Evolutionary conservation across 225 moss, liverwort and hornwort genomes (phyloP).

Genomic region (Polytrichum commune): DNA sequence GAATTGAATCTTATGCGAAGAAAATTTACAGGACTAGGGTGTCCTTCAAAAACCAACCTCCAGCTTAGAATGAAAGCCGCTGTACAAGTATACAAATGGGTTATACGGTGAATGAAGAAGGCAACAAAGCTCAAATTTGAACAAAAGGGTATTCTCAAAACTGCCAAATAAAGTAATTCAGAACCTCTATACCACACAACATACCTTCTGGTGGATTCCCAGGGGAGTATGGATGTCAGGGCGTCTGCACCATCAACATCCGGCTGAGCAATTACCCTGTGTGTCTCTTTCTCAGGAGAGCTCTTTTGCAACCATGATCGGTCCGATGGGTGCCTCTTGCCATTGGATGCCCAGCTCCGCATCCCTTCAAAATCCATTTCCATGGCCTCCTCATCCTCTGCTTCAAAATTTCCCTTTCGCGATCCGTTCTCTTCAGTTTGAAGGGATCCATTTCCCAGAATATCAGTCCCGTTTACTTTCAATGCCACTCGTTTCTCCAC

Average conservation of each 20-base stretch:
- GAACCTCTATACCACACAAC: neutral
- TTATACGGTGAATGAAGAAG: no score
- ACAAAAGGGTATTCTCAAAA: no score
- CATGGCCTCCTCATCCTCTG: constrained; percentile 32
- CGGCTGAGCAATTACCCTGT: constrained; percentile 13
- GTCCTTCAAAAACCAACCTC: no score
- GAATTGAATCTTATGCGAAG: no score
- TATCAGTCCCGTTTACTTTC: constrained; percentile 42
- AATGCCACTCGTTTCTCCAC: constrained; percentile 30
- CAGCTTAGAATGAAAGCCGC: no score
- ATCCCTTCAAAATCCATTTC: constrained; percentile 45
- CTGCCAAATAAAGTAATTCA: no score
- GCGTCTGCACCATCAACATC: constrained; percentile 26
- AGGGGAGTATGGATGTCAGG: constrained; percentile 21
- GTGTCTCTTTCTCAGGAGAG: constrained; percentile 30
- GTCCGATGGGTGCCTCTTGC: constrained; percentile 47
- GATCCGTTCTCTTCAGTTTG: constrained; percentile 32
- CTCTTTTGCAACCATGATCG: constrained; percentile 47
- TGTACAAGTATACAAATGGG: no score
- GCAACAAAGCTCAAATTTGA: no score
- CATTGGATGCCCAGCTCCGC: constrained; percentile 40
- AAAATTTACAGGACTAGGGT: no score
- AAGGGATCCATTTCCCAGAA: constrained; percentile 36
- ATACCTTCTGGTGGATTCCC: constrained; percentile 39
- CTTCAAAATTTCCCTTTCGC: constrained; percentile 26